Base-by-base conservation (phyloP, 495 filamentous ascomycete genomes). In the Xylaria venustula region DNA sequence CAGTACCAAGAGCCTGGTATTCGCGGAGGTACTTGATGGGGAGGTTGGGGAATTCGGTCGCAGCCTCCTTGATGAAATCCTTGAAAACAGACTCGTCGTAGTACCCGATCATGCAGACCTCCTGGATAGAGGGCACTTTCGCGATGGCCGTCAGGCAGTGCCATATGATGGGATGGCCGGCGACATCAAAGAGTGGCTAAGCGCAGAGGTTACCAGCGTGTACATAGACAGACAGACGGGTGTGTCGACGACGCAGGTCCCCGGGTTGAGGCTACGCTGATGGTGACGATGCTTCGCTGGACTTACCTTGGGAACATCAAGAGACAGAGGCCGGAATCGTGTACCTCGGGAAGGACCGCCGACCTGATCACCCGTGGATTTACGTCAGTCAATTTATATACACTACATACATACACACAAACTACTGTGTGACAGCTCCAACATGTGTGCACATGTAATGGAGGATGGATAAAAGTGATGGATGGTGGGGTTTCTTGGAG, bases 31-130 rank as follows among this genome's bases (percentile, higher is more conserved):
- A 99, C 71, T 90, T 89, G 76, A 98, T 90, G 66, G 88, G 86
- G 67, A 99, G 87, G 67, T 93, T 85, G 50, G 94, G 92, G 74
- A 93, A 96, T 67, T 92, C 88, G 68, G 84, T 85, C 49, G 85
- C 78, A 61, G 91, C 81, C 68, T 96, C 90, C 75, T 96, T 96
- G 76, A 98, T 96, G 81, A 97, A 98, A 70, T 97, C 92, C 61
- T 92, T 90, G 83, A 98, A 97, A 61, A 98, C 90, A 54, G 85
- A 81, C 77, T 99, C 94, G 64, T 99, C 94, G 75, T 98, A 99
- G 84, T 99, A 99, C 70, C 94, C 94, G 70, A 99, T 93, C 68
- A 99, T 83, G 79, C 93, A 90, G 60, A 99, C 95, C 75, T 99
- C 94, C 64, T 91, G 89, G 72, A 99, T 95, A 63, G 87, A 88